These are phyloP conservation scores for Vitis hybrid DNA, from an alignment of 177 flowering plant species.

Conservation along the genomic window DNA sequence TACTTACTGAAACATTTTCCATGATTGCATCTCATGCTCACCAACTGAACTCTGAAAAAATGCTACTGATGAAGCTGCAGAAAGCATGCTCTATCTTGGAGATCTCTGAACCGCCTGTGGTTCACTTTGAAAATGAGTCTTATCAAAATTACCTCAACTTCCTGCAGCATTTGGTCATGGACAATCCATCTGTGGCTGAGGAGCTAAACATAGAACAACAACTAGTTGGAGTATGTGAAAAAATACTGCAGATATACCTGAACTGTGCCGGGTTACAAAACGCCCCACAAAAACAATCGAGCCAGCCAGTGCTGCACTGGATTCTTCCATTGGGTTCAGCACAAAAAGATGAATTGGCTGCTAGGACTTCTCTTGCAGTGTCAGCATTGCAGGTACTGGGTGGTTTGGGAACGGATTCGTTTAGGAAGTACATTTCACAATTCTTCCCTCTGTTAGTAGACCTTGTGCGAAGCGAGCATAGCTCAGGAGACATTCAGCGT, in stretches of 20 bases:
- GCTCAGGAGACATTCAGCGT: conserved; percentile 76
- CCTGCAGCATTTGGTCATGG: conserved; percentile 42
- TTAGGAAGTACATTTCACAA: conserved; percentile 50
- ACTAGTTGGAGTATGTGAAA: conserved; percentile 62
- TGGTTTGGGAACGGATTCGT: conserved; percentile 50
- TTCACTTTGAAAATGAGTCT: conserved; percentile 91
- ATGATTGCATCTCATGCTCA: conserved; percentile 72
- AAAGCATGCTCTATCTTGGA: conserved; percentile 74
- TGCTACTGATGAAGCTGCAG: conserved; percentile 60
- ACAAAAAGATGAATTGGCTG: conserved; percentile 85
- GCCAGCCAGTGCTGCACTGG: conserved; percentile 45
- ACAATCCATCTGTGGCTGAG: conserved; percentile 40
- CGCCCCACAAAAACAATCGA: conserved; percentile 16
- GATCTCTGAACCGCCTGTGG: conserved; percentile 83
- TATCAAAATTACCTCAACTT: conserved; percentile 67
- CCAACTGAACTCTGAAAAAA: conserved; percentile 55
- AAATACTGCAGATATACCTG: conserved; percentile 68
- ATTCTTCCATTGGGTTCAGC: conserved; percentile 76
- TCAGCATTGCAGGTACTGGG: conserved; percentile 58
- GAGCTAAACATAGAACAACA: conserved; percentile 60
- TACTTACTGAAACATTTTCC: conserved; percentile 60
- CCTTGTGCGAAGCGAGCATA: conserved; percentile 85
- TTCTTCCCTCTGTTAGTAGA: conserved; percentile 81
- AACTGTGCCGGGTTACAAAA: conserved; percentile 45
- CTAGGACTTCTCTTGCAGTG: conserved; percentile 66